phyloP scores from a whole-genome alignment of 371 early-diverging fungal species.

The Apophysomyces elegans region DNA sequence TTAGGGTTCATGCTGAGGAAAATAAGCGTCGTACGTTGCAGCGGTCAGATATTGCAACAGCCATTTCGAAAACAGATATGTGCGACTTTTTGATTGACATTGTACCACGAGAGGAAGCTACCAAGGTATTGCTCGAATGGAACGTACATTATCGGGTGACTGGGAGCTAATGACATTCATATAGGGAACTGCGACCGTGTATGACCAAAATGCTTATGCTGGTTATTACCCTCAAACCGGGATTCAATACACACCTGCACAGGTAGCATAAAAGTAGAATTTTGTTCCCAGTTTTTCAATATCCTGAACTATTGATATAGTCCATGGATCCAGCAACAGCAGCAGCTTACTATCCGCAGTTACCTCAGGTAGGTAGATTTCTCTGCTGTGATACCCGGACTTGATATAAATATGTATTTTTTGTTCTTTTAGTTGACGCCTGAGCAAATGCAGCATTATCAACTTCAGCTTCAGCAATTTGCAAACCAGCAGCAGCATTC shows the following conservation, averaged over 20 bases:
- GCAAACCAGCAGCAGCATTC: conserved; percentile 29
- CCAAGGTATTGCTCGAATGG: conserved; percentile 20
- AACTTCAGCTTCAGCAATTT: conserved; percentile 38
- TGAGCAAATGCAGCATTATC: conserved; percentile 48
- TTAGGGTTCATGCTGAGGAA: conserved; percentile 96
- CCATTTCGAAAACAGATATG: conserved; percentile 93
- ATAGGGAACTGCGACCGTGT: conserved; percentile 13
- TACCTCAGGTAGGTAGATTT: conserved; percentile 20
- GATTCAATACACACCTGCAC: conserved; percentile 22
- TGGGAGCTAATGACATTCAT: not conserved
- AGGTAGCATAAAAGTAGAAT: conserved; percentile 12
- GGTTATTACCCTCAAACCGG: conserved; percentile 32
- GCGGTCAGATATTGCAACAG: conserved; percentile 93
- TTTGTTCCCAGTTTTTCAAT: too few species aligned
- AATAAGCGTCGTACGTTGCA: conserved; percentile 98
- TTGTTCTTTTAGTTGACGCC: conserved; percentile 32
- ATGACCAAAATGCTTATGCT: conserved; percentile 29
- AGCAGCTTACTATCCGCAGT: conserved; percentile 31
- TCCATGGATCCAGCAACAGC: conserved; percentile 16
- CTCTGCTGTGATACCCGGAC: too few species aligned
- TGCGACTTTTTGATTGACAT: conserved; percentile 99
- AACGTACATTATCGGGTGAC: not conserved
- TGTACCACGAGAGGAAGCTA: conserved; percentile 90
- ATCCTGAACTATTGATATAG: not conserved
- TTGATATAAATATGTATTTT: not conserved